Evolutionary conservation across 257 asterid species (phyloP).

Genomic region (Capsicum pubescens): DNA sequence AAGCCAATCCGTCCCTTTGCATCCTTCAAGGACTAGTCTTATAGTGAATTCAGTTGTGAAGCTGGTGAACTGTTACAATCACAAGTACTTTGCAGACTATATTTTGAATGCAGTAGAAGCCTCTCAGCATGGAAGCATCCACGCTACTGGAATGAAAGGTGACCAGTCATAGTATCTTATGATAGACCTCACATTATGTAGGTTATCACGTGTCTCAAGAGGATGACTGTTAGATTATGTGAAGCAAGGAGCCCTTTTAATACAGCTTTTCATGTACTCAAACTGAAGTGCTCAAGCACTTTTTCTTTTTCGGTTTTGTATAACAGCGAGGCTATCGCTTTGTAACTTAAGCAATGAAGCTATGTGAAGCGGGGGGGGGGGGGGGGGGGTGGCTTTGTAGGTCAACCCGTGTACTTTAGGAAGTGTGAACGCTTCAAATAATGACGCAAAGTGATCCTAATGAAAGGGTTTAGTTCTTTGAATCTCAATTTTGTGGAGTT

Average conservation of each 20-base stretch:
- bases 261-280: neutral
- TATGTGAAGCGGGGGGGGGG: slow-evolving; percentile 1
- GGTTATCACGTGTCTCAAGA: neutral
- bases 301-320: neutral
- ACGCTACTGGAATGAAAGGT: slow-evolving; percentile 73
- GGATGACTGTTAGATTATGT: neutral
- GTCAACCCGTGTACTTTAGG: neutral
- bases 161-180: slow-evolving; percentile 68
- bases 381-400: neutral
- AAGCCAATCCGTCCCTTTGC: slow-evolving; percentile 78
- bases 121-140: slow-evolving; percentile 68
- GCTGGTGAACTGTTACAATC: slow-evolving; percentile 65
- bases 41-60: slow-evolving; percentile 86
- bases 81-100: slow-evolving; percentile 83
- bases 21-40: slow-evolving; percentile 52
- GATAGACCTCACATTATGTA: slow-evolving; percentile 53
- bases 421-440: neutral
- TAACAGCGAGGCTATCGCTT: neutral
- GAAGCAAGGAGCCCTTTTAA: neutral
- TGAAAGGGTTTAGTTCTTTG: neutral
- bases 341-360: neutral
- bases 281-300: neutral
- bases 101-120: slow-evolving; percentile 73
- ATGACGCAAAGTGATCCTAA: neutral
- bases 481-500: neutral